phyloP scores from a whole-genome alignment of 371 early-diverging fungal genomes.

The Saksenaea vasiformis region DNA sequence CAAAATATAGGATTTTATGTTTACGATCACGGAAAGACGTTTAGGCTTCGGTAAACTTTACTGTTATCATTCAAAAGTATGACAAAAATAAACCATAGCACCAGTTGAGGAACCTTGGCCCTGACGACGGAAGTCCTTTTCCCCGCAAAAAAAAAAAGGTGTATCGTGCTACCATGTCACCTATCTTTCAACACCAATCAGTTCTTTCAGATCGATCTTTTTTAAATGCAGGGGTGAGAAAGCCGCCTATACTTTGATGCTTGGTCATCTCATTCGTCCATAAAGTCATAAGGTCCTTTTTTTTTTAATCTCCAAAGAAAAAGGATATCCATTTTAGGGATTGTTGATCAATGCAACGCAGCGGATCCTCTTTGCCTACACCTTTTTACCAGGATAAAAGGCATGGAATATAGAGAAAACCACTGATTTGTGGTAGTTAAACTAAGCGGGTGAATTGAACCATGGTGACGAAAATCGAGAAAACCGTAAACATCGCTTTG shows the following conservation, averaged over 20 bases:
- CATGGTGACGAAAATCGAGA: too few species aligned
- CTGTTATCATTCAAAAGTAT: too few species aligned
- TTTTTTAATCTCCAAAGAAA: background rate
- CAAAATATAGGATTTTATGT: background rate
- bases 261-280: slow-evolving; percentile 3
- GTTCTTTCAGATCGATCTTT: background rate
- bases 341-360: too few species aligned
- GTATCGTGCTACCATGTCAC: background rate
- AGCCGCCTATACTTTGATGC: background rate
- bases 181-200: background rate
- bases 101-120: background rate
- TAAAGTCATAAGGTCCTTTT: background rate
- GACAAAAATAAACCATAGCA: too few species aligned
- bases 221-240: slow-evolving; percentile 1
- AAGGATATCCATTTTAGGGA: background rate
- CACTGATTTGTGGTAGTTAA: too few species aligned
- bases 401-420: too few species aligned
- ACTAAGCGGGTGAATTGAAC: too few species aligned
- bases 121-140: background rate
- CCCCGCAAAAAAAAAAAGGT: background rate
- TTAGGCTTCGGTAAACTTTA: background rate
- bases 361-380: too few species aligned
- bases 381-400: too few species aligned
- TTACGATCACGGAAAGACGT: background rate
- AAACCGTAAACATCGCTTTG: too few species aligned